phyloP scores from a whole-genome alignment of 768 basidiomycete species.

The Podaxis rugospora region DNA sequence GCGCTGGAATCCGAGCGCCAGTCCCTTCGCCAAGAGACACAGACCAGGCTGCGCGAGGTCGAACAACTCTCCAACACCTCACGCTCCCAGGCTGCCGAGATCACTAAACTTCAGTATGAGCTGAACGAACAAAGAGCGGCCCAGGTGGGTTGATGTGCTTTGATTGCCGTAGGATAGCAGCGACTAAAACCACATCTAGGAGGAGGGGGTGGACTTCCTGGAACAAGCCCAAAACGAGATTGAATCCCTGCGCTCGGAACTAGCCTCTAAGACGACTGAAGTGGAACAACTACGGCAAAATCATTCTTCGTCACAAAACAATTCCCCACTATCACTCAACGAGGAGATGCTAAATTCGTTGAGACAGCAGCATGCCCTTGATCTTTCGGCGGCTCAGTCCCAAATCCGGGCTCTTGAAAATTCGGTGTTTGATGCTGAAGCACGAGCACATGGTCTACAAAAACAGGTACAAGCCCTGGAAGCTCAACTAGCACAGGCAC shows the following conservation, averaged over 20 bases:
- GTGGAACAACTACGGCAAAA: constrained; percentile 52
- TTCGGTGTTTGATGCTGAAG: constrained; percentile 68
- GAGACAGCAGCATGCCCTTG: constrained; percentile 73
- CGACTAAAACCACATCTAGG: constrained; percentile 23
- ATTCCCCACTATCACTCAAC: constrained; percentile 53
- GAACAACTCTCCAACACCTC: constrained; percentile 43
- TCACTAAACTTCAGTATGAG: constrained; percentile 47
- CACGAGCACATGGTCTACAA: constrained; percentile 60
- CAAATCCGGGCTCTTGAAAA: constrained; percentile 76
- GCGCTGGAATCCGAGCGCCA: constrained; percentile 65
- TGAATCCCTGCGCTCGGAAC: constrained; percentile 62
- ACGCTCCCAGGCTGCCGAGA: constrained; percentile 48
- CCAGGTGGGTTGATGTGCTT: constrained; percentile 25
- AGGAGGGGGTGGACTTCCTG: constrained; percentile 63
- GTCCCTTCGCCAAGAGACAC: constrained; percentile 50
- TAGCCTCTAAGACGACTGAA: constrained; percentile 62
- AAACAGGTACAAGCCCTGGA: constrained; percentile 63
- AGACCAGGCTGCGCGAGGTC: constrained; percentile 53
- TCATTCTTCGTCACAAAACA: constrained; percentile 33
- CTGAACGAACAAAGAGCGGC: constrained; percentile 40
- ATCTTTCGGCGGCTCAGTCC: constrained; percentile 76
- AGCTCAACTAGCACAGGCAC: constrained; percentile 53
- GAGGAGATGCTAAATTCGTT: constrained; percentile 70
- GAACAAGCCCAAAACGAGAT: constrained; percentile 64
- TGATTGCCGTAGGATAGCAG: neutral